Conservation (phyloP, 1,284 basidiomycete genomes). For the Mycosarcoma maydis region DNA sequence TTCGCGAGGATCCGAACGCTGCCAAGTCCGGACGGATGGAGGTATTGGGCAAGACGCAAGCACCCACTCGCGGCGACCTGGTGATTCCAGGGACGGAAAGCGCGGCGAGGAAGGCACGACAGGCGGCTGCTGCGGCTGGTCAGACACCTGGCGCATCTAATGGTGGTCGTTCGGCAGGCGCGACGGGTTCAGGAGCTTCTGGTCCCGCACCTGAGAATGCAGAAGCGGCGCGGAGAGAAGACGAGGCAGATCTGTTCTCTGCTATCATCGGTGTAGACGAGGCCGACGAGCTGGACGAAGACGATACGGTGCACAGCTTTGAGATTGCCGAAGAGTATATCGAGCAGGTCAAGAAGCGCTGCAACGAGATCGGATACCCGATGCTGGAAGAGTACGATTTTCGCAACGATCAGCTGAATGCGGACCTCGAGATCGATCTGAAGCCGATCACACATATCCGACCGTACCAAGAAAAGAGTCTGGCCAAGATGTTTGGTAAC, state of each 20-base stretch:
- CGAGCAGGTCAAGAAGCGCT: constrained; percentile 65
- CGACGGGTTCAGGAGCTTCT: constrained; percentile 17
- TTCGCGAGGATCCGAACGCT: constrained; percentile 50
- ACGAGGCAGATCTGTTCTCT: constrained; percentile 64
- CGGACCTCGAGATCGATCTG: constrained; percentile 66
- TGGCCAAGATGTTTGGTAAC: constrained; percentile 67
- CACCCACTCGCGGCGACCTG: constrained; percentile 58
- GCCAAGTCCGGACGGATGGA: constrained; percentile 43
- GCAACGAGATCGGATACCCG: constrained; percentile 65
- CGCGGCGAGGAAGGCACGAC: constrained; percentile 44
- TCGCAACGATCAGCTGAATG: constrained; percentile 64
- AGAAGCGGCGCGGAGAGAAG: constrained; percentile 39
- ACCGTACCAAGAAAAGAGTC: constrained; percentile 66
- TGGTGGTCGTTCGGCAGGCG: constrained; percentile 5
- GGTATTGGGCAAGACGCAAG: constrained; percentile 51
- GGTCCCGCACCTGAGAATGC: constrained; percentile 27
- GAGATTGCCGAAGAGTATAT: constrained; percentile 64
- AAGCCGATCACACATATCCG: constrained; percentile 66
- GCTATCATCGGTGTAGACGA: constrained; percentile 66
- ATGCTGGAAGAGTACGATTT: constrained; percentile 67
- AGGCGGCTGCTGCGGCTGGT: constrained; percentile 30
- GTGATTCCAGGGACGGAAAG: constrained; percentile 61
- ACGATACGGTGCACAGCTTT: constrained; percentile 66
- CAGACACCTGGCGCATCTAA: constrained; percentile 15
- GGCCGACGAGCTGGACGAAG: constrained; percentile 64